phyloP scores from a whole-genome alignment of 2,329 filamentous ascomycete genomes.

The Colletotrichum sublineola region DNA sequence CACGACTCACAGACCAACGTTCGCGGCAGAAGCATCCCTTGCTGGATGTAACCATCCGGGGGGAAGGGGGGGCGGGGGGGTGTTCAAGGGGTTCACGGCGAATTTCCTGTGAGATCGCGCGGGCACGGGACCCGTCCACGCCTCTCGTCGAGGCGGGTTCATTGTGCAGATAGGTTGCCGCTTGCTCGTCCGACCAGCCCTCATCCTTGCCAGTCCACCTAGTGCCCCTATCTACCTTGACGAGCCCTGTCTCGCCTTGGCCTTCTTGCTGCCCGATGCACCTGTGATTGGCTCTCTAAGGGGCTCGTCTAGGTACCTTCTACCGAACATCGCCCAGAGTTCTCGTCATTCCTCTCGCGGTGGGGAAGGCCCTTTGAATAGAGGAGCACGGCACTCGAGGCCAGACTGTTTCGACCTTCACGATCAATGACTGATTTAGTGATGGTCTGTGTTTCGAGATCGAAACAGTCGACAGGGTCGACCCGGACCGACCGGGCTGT shows the following conservation, averaged over 20 bases:
- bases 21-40: constrained; percentile 40
- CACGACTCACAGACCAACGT: constrained; percentile 37
- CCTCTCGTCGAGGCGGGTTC: constrained; percentile 35
- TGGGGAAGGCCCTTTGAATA: constrained; percentile 24
- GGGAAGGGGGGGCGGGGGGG: constrained; percentile 24
- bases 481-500: constrained; percentile 40
- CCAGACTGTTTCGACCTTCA: constrained; percentile 36
- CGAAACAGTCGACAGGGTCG: constrained; percentile 40
- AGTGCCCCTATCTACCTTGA: constrained; percentile 20
- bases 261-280: constrained; percentile 29
- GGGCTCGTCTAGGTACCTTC: constrained; percentile 21
- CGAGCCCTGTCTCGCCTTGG: constrained; percentile 34
- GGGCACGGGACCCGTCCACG: constrained; percentile 29
- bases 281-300: constrained; percentile 29
- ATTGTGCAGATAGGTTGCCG: constrained; percentile 40
- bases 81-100: constrained; percentile 36
- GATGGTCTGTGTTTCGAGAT: constrained; percentile 41
- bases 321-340: constrained; percentile 38
- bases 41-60: constrained; percentile 41
- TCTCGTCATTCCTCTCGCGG: constrained; percentile 33
- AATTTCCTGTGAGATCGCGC: constrained; percentile 43
- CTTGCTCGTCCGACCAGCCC: constrained; percentile 33
- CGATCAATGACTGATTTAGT: constrained; percentile 32
- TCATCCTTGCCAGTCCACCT: constrained; percentile 40
- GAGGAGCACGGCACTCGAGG: constrained; percentile 34